Evolutionary conservation across 768 basidiomycete species (phyloP), one percentile per base, ranked within the genome.

Genomic region (Russula sp.): DNA sequence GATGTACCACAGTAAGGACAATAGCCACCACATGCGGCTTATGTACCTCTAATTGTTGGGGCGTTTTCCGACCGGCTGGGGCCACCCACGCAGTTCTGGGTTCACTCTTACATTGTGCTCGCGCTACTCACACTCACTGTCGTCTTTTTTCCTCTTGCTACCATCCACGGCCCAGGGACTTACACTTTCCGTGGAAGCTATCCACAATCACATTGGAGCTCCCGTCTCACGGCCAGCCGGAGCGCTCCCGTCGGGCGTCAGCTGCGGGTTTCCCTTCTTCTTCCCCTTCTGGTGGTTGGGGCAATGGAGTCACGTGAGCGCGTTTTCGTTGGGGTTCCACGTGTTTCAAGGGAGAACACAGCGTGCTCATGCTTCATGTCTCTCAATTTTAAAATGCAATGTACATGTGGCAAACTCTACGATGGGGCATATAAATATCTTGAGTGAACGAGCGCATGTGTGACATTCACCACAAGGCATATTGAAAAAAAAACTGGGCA

Each of bases 271-370:
- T 38, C 36, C 36, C 36, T 8, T 38, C 36, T 38, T 38, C 36
- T 48, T 29, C 55, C 43, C 50, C 39, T 59, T 59, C 43, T 18
- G 43, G 50, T 22, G 39, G 34, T 59, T 65, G 65, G 65, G 63
- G 54, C 25, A n/a, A 25, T 20, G n/a, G 7, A n/a, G 22, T 60
- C 63, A 66, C 65, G 63, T 66, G 63, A 42, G 22, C 63, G 58
- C 29, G 56, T 60, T 66, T 66, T 48, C 56, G 55, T 66, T 66
- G 65, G 65, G 65, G 65, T 57, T 43, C 18, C 32, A 47, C 35
- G 22, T 16, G 3, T 46, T 20, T 6, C 32, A 35, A 18, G 3
- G 3, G 41, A 13, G 41, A 13, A 36, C 14, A 39, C 36, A 9
- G 9, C 13, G 47, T 16, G 16, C 43, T 11, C 3, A 9, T 47